Base-by-base conservation (phyloP, 441 rosid genomes). In the Populus hybrid region DNA sequence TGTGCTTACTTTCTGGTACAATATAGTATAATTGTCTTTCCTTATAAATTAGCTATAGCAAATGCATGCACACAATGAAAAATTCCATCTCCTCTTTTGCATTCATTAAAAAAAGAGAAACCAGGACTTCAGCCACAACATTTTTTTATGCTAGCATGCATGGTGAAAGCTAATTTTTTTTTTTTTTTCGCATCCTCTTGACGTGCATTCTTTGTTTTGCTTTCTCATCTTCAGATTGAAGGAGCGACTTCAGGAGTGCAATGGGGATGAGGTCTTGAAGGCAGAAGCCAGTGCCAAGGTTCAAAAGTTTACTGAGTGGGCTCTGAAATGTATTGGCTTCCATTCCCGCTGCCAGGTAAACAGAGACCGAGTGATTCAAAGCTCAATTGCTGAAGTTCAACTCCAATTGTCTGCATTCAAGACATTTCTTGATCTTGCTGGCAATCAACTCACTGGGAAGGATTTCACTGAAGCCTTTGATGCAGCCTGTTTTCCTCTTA, bases 401-500 rank as follows among this genome's bases (percentile, higher is more conserved):
- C 93, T 89, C 70, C 99, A 92, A 78, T 85, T 93, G 74, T 88
- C 95, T 67, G 99, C 98, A 77, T 95, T 95, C 91, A 95, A 93
- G 92, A 82, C 88, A 21, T 95, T 95, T 82, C 79, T 95, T 80
- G 95, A 93, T 83, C 87, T 93, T 73, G 95, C 94, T 0, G 96
- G 97, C 75, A 90, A 90, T 84, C 96, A 92, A 72, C 96, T 95
- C 35, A 89, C 95, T 0, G 99, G 99, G 77, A 95, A 90, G 78
- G 98, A 93, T 85, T 95, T 95, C 87, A 93, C 98, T 0, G 99
- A 95, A 88, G 99, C 98, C 21, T 93, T 93, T 84, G 98, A 93
- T 76, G 98, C 98, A 10, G 98, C 98, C 73, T 93, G 97, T 84
- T 95, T 95, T 82, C 99, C 99, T 14, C 92, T 93, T 32, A 93